A percentile compares a stretch with the other conserved stretches of the same genome.
phyloP scores from a whole-genome alignment of 768 basidiomycete species.

The Steccherinum ochraceum region DNA sequence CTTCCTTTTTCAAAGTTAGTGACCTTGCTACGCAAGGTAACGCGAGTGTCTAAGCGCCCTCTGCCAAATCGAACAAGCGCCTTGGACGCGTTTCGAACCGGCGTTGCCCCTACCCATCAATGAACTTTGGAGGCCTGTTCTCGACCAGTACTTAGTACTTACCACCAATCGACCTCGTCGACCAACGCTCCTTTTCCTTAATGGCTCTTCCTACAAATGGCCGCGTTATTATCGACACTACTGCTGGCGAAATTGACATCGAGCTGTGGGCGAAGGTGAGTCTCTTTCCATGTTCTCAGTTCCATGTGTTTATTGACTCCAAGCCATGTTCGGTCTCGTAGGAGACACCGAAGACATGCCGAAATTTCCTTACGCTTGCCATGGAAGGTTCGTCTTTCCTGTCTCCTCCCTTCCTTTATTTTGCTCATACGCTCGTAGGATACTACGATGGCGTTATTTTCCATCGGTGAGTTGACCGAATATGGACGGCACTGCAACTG shows the following conservation, averaged over 20 bases:
- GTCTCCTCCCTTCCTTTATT: neutral
- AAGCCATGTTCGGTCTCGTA: constrained; percentile 20
- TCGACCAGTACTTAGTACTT: neutral
- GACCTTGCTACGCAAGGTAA: too few relatives aligned
- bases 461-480: constrained; percentile 53
- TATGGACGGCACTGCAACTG: neutral
- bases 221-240: constrained; percentile 83
- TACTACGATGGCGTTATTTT: constrained; percentile 97
- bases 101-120: too few relatives aligned
- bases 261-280: constrained; percentile 88
- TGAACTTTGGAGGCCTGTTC: too few relatives aligned
- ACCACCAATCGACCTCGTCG: neutral
- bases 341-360: constrained; percentile 93
- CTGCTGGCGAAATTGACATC: constrained; percentile 81
- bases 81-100: too few relatives aligned
- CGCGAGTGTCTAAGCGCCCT: too few relatives aligned
- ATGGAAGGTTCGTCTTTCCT: constrained; percentile 71
- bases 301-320: neutral
- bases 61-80: too few relatives aligned
- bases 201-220: constrained; percentile 87
- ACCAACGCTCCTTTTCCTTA: too few relatives aligned
- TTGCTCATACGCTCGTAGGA: constrained; percentile 38
- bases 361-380: constrained; percentile 83
- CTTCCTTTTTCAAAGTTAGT: too few relatives aligned
- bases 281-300: neutral